Conservation (phyloP, 805 yeast species). For the Maudiozyma pseudohumilis region DNA sequence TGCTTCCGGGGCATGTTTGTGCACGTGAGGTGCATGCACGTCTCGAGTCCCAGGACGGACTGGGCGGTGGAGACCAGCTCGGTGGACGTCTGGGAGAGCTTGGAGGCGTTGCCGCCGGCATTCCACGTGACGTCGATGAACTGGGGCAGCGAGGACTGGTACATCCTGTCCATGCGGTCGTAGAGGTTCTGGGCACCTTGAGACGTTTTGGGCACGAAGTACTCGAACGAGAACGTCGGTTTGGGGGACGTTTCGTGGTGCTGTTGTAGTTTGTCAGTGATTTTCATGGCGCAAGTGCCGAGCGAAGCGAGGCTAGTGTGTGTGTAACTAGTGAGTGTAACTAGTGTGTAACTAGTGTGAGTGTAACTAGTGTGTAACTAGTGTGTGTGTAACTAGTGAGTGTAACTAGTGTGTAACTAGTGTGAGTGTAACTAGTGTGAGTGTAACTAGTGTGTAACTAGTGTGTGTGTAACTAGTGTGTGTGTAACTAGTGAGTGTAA, state of each 20-base stretch:
- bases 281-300: slow-evolving; percentile 29
- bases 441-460: no score
- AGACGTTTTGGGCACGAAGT: slow-evolving; percentile 92
- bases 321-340: no score
- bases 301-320: no score
- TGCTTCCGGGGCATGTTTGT: slow-evolving; percentile 80
- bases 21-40: slow-evolving; percentile 97
- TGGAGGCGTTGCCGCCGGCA: slow-evolving; percentile 57
- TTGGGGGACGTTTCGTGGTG: slow-evolving; percentile 25
- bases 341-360: no score
- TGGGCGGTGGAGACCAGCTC: slow-evolving; percentile 90
- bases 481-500: no score
- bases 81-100: slow-evolving; percentile 64
- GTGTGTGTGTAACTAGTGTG: no score
- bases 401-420: no score
- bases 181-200: slow-evolving; percentile 95
- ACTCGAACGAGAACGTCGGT: slow-evolving; percentile 90
- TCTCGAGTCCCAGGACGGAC: slow-evolving; percentile 81
- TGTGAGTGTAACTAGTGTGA: no score
- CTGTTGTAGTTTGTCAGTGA: slow-evolving; percentile 31
- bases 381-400: no score
- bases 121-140: slow-evolving; percentile 97
- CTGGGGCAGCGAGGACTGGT: slow-evolving; percentile 68
- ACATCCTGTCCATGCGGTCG: slow-evolving; percentile 97
- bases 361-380: no score